Evolutionary conservation across 2,329 filamentous ascomycete genomes (phyloP).

Genomic region (Aureobasidium leucospermi): DNA sequence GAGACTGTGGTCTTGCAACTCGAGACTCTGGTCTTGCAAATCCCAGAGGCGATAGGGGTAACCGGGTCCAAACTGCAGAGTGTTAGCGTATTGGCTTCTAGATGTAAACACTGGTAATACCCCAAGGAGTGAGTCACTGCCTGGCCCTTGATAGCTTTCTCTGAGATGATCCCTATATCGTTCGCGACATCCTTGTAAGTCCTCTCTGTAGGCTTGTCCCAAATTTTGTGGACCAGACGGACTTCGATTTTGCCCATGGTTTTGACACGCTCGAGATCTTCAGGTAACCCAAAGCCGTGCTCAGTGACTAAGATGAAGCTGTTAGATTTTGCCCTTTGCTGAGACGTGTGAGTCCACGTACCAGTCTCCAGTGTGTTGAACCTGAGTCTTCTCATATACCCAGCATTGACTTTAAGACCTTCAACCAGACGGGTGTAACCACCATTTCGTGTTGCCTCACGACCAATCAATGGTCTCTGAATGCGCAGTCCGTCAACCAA

Average conservation of each 20-base stretch:
- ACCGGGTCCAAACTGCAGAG: not conserved
- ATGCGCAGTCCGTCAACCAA: no score
- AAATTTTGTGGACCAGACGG: no score
- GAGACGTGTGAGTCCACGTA: not conserved
- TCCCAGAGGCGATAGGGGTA: not conserved
- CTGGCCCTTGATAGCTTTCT: conserved; percentile 20
- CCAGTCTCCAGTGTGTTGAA: not conserved
- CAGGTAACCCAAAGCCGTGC: not conserved
- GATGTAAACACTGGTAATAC: not conserved
- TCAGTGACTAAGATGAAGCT: not conserved
- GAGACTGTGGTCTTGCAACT: no score
- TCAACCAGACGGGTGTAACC: not conserved
- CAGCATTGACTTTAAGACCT: not conserved
- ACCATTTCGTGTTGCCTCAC: no score
- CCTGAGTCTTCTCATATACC: not conserved
- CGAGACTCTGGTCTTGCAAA: not conserved
- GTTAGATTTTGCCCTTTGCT: not conserved
- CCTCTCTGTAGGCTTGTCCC: no score
- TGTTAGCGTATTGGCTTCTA: not conserved
- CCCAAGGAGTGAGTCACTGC: conserved; percentile 17
- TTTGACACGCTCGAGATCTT: not conserved
- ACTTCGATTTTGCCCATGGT: not conserved
- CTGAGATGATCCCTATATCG: no score
- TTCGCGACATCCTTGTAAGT: no score
- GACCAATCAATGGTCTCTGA: no score